Base-by-base conservation (phyloP, 371 early-diverging fungal genomes). In the Syncephalastrum contaminatum region DNA sequence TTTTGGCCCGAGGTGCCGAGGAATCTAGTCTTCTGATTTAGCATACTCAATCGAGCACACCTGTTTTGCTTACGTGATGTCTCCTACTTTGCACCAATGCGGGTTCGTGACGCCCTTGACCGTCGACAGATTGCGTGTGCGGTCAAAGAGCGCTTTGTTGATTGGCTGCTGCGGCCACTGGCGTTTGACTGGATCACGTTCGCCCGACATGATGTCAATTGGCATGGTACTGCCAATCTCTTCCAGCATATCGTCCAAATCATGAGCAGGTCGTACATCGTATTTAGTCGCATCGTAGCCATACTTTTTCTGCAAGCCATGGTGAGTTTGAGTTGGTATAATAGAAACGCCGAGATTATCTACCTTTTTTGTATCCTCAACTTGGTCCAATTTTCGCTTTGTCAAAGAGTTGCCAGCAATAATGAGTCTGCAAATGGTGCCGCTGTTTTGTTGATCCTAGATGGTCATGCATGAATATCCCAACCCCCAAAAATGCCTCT, bases 111-210 rank as follows among this genome's bases (percentile, higher is more conserved):
- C 83, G 21, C 72, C 67, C 14, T 75, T 58, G 53, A 95, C 90
- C 1, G 83, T 83, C 0, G 85, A 83, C 21, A 72, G 78, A 50
- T 55, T 58, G 8, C 69, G 58, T n/a, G 91, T 63, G 16, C 72
- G 74, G 5, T 74, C 73, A 53, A 96, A 87, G 51, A 96, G 57
- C 22, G 84, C 77, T 4, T 64, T 69, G 51, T 88, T 89, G 48
- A 97, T 64, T 4, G 93, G 88, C 58, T 92, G 91, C 63, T 97
- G 98, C 21, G 98, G 98, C 43, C 96, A 60, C 6, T 88, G 81
- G 12, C 63, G 58, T 53, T 81, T 89, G 1, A 90, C 74, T 1
- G 96, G 95, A 59, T 97, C 98, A 4, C 67, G 59, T 0, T 62
- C 59, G 6, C 98, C 98, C 1, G 98, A 88, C 87, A 97, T 87